These are phyloP conservation scores for Curvularia sp. DNA, from an alignment of 2,329 filamentous ascomycete species.

Conservation along the genomic window DNA sequence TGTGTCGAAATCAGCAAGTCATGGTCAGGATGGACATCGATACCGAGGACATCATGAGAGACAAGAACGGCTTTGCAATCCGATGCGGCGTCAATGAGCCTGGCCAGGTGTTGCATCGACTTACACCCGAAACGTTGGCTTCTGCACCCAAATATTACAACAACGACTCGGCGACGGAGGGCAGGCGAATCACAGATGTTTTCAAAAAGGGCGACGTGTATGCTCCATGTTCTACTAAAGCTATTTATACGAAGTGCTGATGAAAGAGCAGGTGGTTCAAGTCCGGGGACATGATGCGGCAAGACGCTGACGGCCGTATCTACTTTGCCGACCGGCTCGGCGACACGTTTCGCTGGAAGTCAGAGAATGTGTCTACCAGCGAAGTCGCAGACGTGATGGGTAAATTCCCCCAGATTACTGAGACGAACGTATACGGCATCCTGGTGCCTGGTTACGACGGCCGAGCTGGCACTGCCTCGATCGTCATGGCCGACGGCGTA, in stretches of 20 bases:
- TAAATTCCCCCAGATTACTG: constrained; percentile 51
- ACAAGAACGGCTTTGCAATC: constrained; percentile 47
- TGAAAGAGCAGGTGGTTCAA: constrained; percentile 43
- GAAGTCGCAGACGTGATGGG: constrained; percentile 55
- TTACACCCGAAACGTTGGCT: constrained; percentile 39
- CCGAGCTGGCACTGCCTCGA: constrained; percentile 53
- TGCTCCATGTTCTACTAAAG: constrained; percentile 14
- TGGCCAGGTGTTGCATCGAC: constrained; percentile 45
- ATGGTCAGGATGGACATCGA: constrained; percentile 51
- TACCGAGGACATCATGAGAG: constrained; percentile 49
- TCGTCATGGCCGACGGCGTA: constrained; percentile 49
- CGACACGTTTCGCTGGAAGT: constrained; percentile 53
- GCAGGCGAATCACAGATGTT: constrained; percentile 43
- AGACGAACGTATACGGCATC: constrained; percentile 57
- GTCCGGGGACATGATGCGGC: constrained; percentile 50
- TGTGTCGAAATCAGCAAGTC: constrained; percentile 38
- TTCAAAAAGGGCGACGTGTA: constrained; percentile 51
- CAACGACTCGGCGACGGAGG: constrained; percentile 44
- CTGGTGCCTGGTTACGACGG: constrained; percentile 56
- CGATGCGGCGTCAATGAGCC: constrained; percentile 43
- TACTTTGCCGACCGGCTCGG: constrained; percentile 51
- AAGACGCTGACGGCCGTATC: constrained; percentile 45
- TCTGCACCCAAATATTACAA: constrained; percentile 43
- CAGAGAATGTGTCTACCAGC: constrained; percentile 57
- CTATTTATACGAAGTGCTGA: constrained; percentile 2